A percentile compares a stretch with the other conserved stretches of the same genome.
Conservation (phyloP, 768 basidiomycete species). For the Mycena metata region DNA sequence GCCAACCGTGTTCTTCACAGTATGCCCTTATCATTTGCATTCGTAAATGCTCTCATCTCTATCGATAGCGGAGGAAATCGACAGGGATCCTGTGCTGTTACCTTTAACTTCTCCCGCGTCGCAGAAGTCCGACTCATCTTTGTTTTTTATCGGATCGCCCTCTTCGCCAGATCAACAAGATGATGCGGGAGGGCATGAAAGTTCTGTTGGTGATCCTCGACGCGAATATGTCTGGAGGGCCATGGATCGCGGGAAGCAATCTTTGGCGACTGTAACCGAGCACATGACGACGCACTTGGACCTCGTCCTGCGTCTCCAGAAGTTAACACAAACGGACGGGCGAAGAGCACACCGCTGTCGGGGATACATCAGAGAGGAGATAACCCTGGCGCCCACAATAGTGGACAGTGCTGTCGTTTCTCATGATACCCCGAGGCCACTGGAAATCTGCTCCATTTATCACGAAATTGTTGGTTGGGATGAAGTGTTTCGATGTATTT, state of each 20-base stretch:
- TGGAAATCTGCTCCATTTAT: conserved; percentile 1
- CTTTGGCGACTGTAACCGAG: not conserved
- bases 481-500: not conserved
- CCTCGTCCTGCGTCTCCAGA: not conserved
- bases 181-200: no score
- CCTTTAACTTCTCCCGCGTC: no score
- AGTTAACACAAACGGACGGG: not conserved
- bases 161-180: not conserved
- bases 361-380: not conserved
- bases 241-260: not conserved
- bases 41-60: no score
- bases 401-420: not conserved
- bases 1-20: not conserved
- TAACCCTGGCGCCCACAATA: not conserved
- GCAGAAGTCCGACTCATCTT: no score
- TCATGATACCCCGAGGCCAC: not conserved
- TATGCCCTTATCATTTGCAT: not conserved
- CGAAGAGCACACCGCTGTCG: not conserved
- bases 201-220: not conserved
- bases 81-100: not conserved
- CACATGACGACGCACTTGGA: not conserved
- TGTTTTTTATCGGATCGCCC: no score
- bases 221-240: not conserved
- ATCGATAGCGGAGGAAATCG: not conserved
- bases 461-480: not conserved